A percentile compares a stretch with the other conserved stretches of the same genome.
phyloP scores from a whole-genome alignment of 768 basidiomycete species.

The Mycena galericulata region DNA sequence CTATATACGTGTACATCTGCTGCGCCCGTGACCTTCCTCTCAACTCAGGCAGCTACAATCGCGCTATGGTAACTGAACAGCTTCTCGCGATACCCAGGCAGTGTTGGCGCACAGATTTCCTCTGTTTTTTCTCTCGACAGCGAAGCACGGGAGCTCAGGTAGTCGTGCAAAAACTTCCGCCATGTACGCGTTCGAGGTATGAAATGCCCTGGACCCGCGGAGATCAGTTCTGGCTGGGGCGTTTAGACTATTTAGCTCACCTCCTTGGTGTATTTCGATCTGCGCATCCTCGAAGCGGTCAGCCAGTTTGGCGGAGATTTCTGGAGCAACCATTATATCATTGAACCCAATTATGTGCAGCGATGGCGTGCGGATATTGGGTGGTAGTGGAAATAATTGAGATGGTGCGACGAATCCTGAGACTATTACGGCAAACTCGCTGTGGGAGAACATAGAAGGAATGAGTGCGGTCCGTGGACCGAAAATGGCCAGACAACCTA shows the following conservation, averaged over 20 bases:
- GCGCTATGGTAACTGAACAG: too few species aligned
- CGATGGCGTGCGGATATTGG: not conserved
- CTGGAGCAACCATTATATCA: too few species aligned
- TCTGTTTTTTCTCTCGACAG: not conserved
- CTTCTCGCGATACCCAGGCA: not conserved
- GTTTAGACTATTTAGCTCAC: not conserved
- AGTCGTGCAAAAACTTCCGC: too few species aligned
- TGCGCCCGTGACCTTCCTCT: too few species aligned
- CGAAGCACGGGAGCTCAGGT: too few species aligned
- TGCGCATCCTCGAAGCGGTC: not conserved
- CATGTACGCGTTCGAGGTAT: too few species aligned
- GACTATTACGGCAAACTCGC: not conserved
- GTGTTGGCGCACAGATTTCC: not conserved
- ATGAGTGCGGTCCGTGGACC: not conserved
- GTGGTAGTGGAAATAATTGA: not conserved
- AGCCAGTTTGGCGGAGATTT: not conserved
- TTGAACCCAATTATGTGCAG: not conserved
- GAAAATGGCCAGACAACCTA: not conserved
- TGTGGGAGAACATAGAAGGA: too few species aligned
- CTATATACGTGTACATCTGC: too few species aligned
- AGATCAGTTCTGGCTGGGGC: too few species aligned
- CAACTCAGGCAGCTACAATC: too few species aligned
- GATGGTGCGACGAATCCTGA: not conserved
- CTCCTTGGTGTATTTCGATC: not conserved
- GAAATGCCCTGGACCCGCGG: not conserved